These are phyloP conservation scores for Eucalyptus dawsonii DNA, from an alignment of 345 rosid genomes.

Conservation along the genomic window DNA sequence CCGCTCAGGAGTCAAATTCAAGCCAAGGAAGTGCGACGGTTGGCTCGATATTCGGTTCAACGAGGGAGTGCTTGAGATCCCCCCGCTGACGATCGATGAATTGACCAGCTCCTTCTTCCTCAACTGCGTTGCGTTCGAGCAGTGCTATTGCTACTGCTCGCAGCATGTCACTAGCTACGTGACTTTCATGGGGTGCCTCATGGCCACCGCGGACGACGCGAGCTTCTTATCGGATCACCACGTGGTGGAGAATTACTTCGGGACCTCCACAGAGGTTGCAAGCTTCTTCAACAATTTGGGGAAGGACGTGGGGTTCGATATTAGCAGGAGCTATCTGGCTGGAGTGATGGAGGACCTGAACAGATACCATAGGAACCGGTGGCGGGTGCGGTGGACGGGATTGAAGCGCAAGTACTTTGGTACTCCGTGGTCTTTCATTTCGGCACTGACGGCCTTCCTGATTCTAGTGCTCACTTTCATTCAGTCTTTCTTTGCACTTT, in stretches of 20 bases:
- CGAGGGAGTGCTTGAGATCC: constrained; percentile 30
- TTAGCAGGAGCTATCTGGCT: neutral
- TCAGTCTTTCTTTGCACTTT: neutral
- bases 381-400: neutral
- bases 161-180: constrained; percentile 32
- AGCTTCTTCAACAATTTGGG: neutral
- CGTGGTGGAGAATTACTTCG: constrained; percentile 31
- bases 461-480: neutral
- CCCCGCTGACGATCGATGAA: constrained; percentile 20
- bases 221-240: constrained; percentile 20
- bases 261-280: neutral
- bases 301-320: neutral
- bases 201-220: constrained; percentile 20
- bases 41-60: constrained; percentile 23
- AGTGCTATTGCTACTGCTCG: neutral
- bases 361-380: neutral
- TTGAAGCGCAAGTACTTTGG: neutral
- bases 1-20: constrained; percentile 20
- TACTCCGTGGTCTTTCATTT: neutral
- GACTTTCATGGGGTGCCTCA: constrained; percentile 31
- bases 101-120: constrained; percentile 12
- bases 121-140: constrained; percentile 30
- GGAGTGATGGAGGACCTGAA: neutral
- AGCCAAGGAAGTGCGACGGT: constrained; percentile 9
- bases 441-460: neutral